Conservation (phyloP, 1,284 basidiomycete species). For the Rhizoctonia solani region DNA sequence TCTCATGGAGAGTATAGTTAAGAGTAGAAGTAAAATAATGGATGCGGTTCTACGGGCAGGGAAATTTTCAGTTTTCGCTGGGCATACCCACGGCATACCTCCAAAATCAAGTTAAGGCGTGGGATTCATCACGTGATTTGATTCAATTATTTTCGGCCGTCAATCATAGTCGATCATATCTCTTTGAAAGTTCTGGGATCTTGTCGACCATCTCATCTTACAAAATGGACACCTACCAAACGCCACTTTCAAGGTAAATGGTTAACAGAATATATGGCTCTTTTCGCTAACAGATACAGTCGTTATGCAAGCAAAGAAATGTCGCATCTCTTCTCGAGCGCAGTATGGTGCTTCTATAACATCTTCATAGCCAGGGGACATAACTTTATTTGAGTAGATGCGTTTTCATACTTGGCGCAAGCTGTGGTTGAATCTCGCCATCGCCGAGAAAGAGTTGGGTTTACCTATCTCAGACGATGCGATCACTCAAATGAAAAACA, state of each 20-base stretch:
- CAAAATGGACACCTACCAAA: conserved; percentile 53
- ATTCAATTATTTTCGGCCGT: conserved; percentile 26
- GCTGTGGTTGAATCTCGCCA: conserved; percentile 95
- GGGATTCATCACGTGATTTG: conserved; percentile 10
- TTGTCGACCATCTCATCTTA: background rate
- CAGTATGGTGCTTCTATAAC: conserved; percentile 54
- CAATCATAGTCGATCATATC: background rate
- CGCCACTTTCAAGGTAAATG: conserved; percentile 53
- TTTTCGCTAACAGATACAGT: conserved; percentile 51
- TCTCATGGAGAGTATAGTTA: too few relatives aligned
- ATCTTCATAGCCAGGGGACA: background rate
- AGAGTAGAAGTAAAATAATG: too few relatives aligned
- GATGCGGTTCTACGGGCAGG: too few relatives aligned
- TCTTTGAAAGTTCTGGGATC: too few relatives aligned
- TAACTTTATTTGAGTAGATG: conserved; percentile 59
- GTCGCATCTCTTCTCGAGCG: conserved; percentile 92
- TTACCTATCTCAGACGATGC: conserved; percentile 88
- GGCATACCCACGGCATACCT: too few relatives aligned
- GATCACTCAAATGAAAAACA: conserved; percentile 90
- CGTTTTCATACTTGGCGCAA: conserved; percentile 97
- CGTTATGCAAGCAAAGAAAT: conserved; percentile 99
- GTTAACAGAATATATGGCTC: background rate
- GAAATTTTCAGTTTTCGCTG: too few relatives aligned
- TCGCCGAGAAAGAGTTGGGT: conserved; percentile 95
- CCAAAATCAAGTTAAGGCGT: background rate